Evolutionary conservation across 2,329 filamentous ascomycete species (phyloP).

Genomic region (Ambrosiella xylebori): DNA sequence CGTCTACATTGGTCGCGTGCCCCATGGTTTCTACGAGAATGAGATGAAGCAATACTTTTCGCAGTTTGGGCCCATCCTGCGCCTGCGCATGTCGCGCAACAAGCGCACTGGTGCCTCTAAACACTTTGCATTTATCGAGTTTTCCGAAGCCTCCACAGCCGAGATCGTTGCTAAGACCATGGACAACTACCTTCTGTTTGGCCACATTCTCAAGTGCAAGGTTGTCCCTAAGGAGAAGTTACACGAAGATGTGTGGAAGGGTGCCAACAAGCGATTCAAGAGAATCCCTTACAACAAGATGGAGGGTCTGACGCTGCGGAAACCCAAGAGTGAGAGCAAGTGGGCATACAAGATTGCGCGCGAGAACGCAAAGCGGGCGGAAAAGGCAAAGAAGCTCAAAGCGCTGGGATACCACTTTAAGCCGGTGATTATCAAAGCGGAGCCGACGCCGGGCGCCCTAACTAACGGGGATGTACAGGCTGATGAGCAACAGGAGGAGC

Average conservation of each 20-base stretch:
- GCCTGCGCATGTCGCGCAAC: constrained; percentile 73
- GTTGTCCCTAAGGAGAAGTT: constrained; percentile 59
- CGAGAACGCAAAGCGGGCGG: constrained; percentile 53
- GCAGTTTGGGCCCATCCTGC: constrained; percentile 74
- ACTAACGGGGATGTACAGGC: constrained; percentile 20
- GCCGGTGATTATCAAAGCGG: constrained; percentile 49
- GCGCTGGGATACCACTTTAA: constrained; percentile 71
- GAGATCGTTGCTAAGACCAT: constrained; percentile 89
- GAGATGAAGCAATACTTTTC: constrained; percentile 88
- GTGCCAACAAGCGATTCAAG: constrained; percentile 81
- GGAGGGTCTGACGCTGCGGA: constrained; percentile 55
- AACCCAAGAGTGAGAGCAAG: constrained; percentile 52
- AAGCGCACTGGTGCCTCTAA: constrained; percentile 79
- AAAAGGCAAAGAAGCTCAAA: constrained; percentile 59
- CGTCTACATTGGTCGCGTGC: constrained; percentile 79
- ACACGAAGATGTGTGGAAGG: constrained; percentile 72
- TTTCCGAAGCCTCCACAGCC: constrained; percentile 58
- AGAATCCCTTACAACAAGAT: constrained; percentile 75
- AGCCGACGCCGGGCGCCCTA: constrained; percentile 24
- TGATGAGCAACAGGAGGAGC: constrained; percentile 14
- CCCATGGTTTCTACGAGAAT: constrained; percentile 89
- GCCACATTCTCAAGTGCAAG: constrained; percentile 81
- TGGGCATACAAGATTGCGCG: constrained; percentile 62
- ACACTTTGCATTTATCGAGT: constrained; percentile 92
- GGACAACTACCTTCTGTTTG: constrained; percentile 93